Conservation (phyloP, 2,329 filamentous ascomycete species). For the Exophiala bonariae region DNA sequence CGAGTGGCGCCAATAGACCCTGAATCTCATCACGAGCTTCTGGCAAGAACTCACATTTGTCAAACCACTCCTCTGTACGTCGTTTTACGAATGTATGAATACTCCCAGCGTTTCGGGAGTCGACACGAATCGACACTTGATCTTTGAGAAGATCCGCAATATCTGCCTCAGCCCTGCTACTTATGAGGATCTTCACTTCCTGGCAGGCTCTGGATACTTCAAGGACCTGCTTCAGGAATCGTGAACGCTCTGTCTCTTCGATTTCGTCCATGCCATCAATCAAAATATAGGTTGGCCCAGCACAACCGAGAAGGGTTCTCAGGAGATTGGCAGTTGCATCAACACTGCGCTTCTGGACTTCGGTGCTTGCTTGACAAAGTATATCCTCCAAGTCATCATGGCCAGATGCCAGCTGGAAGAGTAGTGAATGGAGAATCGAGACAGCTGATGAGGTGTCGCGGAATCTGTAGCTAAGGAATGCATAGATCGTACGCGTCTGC, state of each 20-base stretch:
- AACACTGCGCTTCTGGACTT: too few relatives aligned
- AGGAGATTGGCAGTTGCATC: too few relatives aligned
- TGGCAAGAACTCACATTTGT: not conserved
- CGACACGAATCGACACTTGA: not conserved
- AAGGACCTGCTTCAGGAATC: not conserved
- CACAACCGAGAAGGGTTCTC: too few relatives aligned
- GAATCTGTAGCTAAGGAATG: too few relatives aligned
- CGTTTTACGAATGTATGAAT: not conserved
- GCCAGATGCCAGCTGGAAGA: slow-evolving; percentile 30
- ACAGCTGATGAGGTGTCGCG: too few relatives aligned
- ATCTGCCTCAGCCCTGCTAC: not conserved
- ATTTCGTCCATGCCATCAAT: slow-evolving; percentile 3
- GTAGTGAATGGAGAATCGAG: slow-evolving; percentile 28
- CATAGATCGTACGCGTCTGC: too few relatives aligned
- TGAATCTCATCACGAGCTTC: not conserved
- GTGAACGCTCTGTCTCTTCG: not conserved
- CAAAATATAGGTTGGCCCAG: slow-evolving; percentile 2
- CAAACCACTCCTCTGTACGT: not conserved
- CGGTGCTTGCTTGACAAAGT: too few relatives aligned
- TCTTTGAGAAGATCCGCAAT: not conserved
- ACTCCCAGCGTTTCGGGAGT: not conserved
- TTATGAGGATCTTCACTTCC: not conserved
- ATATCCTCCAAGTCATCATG: too few relatives aligned
- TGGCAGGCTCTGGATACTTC: not conserved
- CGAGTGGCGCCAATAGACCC: not conserved